Evolutionary conservation across 768 basidiomycete genomes (phyloP), one percentile per base, ranked within the genome.

Genomic region (Fomitopsis serialis): DNA sequence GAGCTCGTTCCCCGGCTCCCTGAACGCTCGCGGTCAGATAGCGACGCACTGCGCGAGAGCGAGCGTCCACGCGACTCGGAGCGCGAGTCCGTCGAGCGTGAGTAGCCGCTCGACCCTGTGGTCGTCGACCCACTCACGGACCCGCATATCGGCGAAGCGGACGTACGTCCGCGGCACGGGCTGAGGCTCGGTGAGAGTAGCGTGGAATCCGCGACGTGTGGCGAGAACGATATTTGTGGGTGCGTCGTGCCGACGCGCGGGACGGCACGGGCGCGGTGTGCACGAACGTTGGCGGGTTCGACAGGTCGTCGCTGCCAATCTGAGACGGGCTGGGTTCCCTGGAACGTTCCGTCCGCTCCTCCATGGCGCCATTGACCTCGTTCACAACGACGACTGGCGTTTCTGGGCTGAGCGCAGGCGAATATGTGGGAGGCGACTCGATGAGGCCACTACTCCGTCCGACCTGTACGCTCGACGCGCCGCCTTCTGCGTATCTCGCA

Each of bases 41-140:
- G 80, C 1, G 82, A 79, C 15, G 81, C 72, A 6, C 76, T 77
- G 36, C 81, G 76, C 19, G 80, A 74, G 46, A 70, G 70, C 40
- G 82, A 82, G 21, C 84, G 73, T 2, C 84, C 83, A 13, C 84
- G 76, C 29, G 65, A 63, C 50, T 63, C 60, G 0, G 65, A 63
- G 22, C 61, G 59, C 27, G 61, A 62, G 44, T 67, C 63, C 35
- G 62, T 61, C 27, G 65, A 68, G 47, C 60, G 60, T 42, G 58
- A 58, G 49, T 63, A 70, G 7, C 49, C 65, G 52, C 67, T 68
- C 37, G 62, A 63, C 36, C 66, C 60, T 22, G 64, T 64, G 15
- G 58, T 59, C 42, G 61, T 61, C 51, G 59, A 58, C 22, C 62
- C 60, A 51, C 57, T 57, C 45, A 59, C 58, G 37, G 58, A 58